A percentile compares a stretch with the other conserved stretches of the same genome.
These are phyloP conservation scores for Lithospermum erythrorhizon DNA, from an alignment of 257 asterid species.

Conservation along the genomic window DNA sequence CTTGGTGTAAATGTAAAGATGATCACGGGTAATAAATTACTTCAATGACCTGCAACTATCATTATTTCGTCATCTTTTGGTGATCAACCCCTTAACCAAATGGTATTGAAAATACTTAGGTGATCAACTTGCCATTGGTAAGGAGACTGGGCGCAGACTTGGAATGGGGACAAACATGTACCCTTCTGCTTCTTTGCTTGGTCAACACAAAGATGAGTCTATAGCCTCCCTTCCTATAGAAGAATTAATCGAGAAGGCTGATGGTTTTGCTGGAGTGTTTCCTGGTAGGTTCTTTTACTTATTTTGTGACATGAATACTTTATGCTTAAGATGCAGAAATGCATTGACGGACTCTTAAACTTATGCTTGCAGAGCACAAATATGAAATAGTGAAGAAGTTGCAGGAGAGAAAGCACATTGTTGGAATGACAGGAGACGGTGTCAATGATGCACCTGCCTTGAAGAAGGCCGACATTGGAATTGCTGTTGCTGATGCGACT, in stretches of 20 bases:
- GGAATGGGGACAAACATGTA: conserved; percentile 99
- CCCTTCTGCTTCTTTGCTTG: conserved; percentile 89
- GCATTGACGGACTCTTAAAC: conserved; percentile 3
- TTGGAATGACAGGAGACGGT: conserved; percentile 99
- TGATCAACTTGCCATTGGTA: conserved; percentile 95
- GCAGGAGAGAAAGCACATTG: conserved; percentile 97
- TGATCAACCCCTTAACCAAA: neutral
- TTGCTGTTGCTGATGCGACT: conserved; percentile 96
- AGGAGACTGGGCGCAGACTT: conserved; percentile 97
- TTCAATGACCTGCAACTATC: conserved; percentile 7
- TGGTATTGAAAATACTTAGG: conserved; percentile 26
- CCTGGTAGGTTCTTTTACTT: conserved; percentile 50
- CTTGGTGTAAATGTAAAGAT: conserved; percentile 95
- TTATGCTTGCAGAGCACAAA: conserved; percentile 68
- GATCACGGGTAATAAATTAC: conserved; percentile 64
- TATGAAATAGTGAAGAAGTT: conserved; percentile 93
- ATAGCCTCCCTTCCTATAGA: conserved; percentile 87
- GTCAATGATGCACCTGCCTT: conserved; percentile 98
- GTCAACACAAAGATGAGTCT: conserved; percentile 84
- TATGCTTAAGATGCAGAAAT: neutral
- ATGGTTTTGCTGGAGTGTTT: conserved; percentile 98
- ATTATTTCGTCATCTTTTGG: neutral
- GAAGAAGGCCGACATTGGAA: conserved; percentile 95
- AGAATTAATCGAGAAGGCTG: conserved; percentile 93
- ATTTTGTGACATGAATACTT: neutral